A percentile compares a stretch with the other conserved stretches of the same genome.
These are phyloP conservation scores for Sisymbrium irio DNA, from an alignment of 345 rosid genomes.

Conservation along the genomic window DNA sequence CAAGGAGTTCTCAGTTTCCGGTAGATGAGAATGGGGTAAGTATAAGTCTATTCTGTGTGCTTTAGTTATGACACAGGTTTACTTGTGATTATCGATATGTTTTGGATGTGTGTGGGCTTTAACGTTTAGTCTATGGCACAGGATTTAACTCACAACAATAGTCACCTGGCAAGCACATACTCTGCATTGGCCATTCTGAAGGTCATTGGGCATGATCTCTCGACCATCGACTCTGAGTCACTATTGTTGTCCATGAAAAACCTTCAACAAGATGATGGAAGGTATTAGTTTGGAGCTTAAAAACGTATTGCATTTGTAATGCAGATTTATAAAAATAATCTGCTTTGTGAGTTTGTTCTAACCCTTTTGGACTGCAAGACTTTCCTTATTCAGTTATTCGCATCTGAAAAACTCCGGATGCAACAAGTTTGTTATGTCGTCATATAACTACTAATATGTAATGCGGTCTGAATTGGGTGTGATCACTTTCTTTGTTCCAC, in stretches of 20 bases:
- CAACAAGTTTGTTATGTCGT: not conserved
- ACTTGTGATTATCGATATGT: not conserved
- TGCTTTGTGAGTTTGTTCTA: not conserved
- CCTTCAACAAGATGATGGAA: conserved; percentile 87
- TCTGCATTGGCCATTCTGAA: conserved; percentile 78
- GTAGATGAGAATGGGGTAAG: conserved; percentile 53
- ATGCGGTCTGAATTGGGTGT: not conserved
- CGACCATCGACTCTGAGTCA: conserved; percentile 45
- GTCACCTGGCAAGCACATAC: conserved; percentile 86
- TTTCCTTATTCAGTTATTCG: not conserved
- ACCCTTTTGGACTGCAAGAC: not conserved
- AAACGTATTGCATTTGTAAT: not conserved
- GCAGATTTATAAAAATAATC: not conserved
- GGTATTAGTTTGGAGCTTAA: conserved; percentile 40
- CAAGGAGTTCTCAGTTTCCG: conserved; percentile 69
- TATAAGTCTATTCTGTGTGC: not conserved
- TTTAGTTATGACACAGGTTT: not conserved
- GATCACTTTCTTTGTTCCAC: conserved; percentile 18
- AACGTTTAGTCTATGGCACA: conserved; percentile 27
- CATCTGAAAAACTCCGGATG: not conserved
- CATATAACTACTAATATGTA: not conserved
- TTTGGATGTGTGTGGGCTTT: conserved; percentile 7
- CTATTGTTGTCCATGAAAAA: conserved; percentile 66
- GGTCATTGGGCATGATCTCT: conserved; percentile 57
- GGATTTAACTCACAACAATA: conserved; percentile 50